Evolutionary conservation across 1,139 yeast species (phyloP).

Genomic region (Magnusiomyces tetraspermus): DNA sequence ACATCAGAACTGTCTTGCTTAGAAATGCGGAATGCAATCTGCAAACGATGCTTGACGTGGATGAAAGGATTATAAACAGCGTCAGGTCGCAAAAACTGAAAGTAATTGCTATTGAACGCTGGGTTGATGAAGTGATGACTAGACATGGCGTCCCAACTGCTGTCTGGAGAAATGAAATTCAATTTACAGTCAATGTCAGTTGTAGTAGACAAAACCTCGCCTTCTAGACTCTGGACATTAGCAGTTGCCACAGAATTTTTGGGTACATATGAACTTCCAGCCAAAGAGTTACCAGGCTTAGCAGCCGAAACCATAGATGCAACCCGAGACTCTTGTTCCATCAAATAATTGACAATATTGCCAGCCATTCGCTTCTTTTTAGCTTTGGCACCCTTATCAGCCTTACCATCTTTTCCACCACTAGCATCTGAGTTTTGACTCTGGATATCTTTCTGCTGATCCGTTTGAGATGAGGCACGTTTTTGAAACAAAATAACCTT

Average conservation of each 20-base stretch:
- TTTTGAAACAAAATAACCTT: constrained; percentile 27
- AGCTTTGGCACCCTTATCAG: background rate
- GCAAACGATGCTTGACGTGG: constrained; percentile 65
- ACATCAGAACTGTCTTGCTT: constrained; percentile 48
- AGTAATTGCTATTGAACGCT: constrained; percentile 12
- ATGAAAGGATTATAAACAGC: constrained; percentile 58
- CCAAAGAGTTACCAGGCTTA: no score
- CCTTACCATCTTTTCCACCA: background rate
- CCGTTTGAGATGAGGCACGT: constrained; percentile 5
- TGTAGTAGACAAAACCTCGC: constrained; percentile 6
- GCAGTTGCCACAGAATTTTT: background rate
- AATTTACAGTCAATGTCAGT: constrained; percentile 17
- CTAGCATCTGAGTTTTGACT: background rate
- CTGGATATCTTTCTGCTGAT: background rate
- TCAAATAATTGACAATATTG: constrained; percentile 5
- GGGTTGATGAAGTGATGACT: constrained; percentile 18
- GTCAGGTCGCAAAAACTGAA: constrained; percentile 48
- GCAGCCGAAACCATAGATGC: no score
- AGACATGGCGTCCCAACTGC: constrained; percentile 34
- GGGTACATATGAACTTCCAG: no score
- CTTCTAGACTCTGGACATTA: constrained; percentile 16
- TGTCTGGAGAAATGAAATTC: constrained; percentile 20
- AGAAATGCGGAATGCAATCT: constrained; percentile 69
- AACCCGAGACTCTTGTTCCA: no score
- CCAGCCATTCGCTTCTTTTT: constrained; percentile 8